phyloP scores from a whole-genome alignment of 2,329 filamentous ascomycete genomes.

The Hymenoscyphus linearis region DNA sequence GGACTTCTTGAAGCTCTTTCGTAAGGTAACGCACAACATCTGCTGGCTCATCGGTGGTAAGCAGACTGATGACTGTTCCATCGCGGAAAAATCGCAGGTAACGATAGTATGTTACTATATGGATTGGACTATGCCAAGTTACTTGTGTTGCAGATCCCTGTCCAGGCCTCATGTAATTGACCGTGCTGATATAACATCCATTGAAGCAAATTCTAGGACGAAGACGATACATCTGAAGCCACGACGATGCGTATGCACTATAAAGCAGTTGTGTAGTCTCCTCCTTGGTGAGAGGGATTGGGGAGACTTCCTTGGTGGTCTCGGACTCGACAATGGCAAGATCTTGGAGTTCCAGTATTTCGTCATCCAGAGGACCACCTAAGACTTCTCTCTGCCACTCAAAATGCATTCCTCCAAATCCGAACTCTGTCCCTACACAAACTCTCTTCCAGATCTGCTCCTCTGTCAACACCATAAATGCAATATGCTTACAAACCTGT shows the following conservation, averaged over 20 bases:
- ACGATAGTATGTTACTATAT: conserved; percentile 96
- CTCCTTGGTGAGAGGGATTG: conserved; percentile 12
- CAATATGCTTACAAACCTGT: conserved; percentile 79
- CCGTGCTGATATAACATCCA: conserved; percentile 92
- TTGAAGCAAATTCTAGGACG: conserved; percentile 89
- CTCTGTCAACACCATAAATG: conserved; percentile 78
- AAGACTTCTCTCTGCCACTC: conserved; percentile 59
- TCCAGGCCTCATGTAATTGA: conserved; percentile 87
- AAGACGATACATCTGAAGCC: conserved; percentile 68
- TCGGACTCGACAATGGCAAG: conserved; percentile 6
- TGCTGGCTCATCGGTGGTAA: conserved; percentile 75
- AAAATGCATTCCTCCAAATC: conserved; percentile 81
- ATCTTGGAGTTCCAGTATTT: conserved; percentile 5
- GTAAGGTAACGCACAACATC: conserved; percentile 83
- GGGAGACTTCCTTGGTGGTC: not conserved
- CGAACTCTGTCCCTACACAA: conserved; percentile 64
- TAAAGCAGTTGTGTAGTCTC: conserved; percentile 32
- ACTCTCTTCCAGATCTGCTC: conserved; percentile 81
- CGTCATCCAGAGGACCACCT: conserved; percentile 45
- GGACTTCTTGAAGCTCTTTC: conserved; percentile 54
- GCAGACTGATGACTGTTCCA: conserved; percentile 73
- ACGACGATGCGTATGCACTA: conserved; percentile 45
- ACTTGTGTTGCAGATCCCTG: conserved; percentile 64
- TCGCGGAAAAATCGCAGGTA: conserved; percentile 94
- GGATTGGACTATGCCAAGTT: conserved; percentile 77